phyloP scores from a whole-genome alignment of 2,329 filamentous ascomycete species.

The Gnomoniopsis smithogilvyi region DNA sequence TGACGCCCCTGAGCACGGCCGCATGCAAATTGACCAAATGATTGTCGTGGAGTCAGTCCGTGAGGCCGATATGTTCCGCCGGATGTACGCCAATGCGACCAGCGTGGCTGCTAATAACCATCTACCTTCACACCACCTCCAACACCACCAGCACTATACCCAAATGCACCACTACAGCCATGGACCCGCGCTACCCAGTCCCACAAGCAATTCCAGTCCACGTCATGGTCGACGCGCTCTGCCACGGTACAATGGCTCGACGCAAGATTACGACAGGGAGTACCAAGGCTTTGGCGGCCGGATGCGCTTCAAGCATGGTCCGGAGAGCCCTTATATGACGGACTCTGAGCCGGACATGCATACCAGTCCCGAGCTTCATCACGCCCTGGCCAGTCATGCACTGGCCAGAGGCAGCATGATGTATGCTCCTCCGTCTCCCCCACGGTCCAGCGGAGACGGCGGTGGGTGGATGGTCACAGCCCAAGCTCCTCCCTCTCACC shows the following conservation, averaged over 20 bases:
- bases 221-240: constrained; percentile 6
- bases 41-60: constrained; percentile 51
- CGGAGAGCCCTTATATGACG: constrained; percentile 35
- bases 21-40: constrained; percentile 61
- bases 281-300: constrained; percentile 21
- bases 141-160: constrained; percentile 11
- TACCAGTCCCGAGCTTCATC: constrained; percentile 21
- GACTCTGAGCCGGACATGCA: constrained; percentile 32
- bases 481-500: constrained; percentile 6
- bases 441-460: constrained; percentile 5
- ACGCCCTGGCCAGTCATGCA: constrained; percentile 1
- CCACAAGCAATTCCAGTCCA: constrained; percentile 20
- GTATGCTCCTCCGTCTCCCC: constrained; percentile 13
- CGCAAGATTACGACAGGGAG: constrained; percentile 18
- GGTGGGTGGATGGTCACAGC: constrained; percentile 26
- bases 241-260: constrained; percentile 1
- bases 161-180: constrained; percentile 13
- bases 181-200: constrained; percentile 20
- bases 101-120: constrained; percentile 10
- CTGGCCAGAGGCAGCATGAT: neutral
- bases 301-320: constrained; percentile 26
- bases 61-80: constrained; percentile 44
- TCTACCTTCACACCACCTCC: constrained; percentile 10
- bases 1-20: constrained; percentile 59
- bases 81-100: constrained; percentile 27